Base-by-base conservation (phyloP, 2,329 filamentous ascomycete genomes). In the Trichoderma gracile region DNA sequence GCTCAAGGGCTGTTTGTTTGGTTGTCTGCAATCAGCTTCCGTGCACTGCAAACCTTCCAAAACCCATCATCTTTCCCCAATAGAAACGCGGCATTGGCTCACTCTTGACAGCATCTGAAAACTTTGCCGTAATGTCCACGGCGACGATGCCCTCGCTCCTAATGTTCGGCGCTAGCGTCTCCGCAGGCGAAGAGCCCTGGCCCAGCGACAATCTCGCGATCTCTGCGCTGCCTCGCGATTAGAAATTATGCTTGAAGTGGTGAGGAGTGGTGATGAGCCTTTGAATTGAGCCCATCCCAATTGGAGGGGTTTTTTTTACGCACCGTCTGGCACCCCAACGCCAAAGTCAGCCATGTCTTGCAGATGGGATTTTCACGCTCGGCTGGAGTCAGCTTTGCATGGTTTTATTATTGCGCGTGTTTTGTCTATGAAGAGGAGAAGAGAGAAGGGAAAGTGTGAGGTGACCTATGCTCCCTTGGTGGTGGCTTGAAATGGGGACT, bases 1-100 rank as follows among this genome's bases (percentile, higher is more conserved):
- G 87, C 53, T 84, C 78, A 64, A 98, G 80, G 67, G 86, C 93
- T 96, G 21, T 54, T 38, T 38, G 33, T 38, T 38, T 38, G 33
- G 3, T 14, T 49, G 52, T 21, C 50, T 4, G 17, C 21, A 42
- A 33, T 54, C 33, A 53, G 50, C 63, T 57, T 40, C 43, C 49
- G 25, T 21, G 25, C 49, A 53, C 38, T 19, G 19, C 21, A 23
- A 14, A 38, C 33, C 10, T 14, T 14, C 33, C n/a, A n/a, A 14
- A 38, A 14, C 12, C 33, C 33, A 14, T 9, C 8, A 10, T 14
- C 33, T 14, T 5, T 5, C 12, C 33, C 33, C 33, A 3, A 3
- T 6, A 2, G 3, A 27, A 27, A 23, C 15, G 63, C 42, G 43
- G 12, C 33, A n/a, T 38, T 30, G 25, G 68, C 81, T 58, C 74